These are phyloP conservation scores for Entomortierella lignicola DNA, from an alignment of 192 early-diverging fungal genomes.

Conservation along the genomic window DNA sequence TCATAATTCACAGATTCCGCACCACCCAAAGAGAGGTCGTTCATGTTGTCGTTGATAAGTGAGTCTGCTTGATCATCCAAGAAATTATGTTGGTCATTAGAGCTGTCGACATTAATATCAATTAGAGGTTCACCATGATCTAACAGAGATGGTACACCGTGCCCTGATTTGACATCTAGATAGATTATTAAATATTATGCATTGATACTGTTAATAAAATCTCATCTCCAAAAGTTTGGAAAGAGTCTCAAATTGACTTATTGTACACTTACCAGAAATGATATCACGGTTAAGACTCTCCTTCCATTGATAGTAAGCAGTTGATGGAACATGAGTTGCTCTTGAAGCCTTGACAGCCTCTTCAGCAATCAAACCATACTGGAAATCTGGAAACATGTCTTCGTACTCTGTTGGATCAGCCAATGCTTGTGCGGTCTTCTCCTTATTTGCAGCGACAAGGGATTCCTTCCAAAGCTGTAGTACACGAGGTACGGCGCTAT, in stretches of 20 bases:
- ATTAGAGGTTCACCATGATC: not conserved
- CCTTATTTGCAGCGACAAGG: slow-evolving; percentile 75
- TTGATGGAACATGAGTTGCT: slow-evolving; percentile 55
- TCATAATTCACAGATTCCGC: slow-evolving; percentile 65
- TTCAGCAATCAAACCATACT: slow-evolving; percentile 67
- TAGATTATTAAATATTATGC: too few relatives aligned
- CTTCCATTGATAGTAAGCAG: slow-evolving; percentile 69
- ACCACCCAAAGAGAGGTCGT: slow-evolving; percentile 76
- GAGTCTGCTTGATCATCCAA: slow-evolving; percentile 24
- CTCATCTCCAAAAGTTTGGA: too few relatives aligned
- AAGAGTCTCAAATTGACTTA: too few relatives aligned
- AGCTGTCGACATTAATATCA: slow-evolving; percentile 10
- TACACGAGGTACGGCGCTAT: slow-evolving; percentile 70
- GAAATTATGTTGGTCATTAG: not conserved
- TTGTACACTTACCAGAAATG: slow-evolving; percentile 65
- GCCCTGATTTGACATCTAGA: slow-evolving; percentile 32
- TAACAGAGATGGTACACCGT: slow-evolving; percentile 16
- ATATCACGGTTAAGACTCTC: slow-evolving; percentile 71
- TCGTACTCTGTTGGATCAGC: slow-evolving; percentile 86
- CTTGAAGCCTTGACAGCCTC: slow-evolving; percentile 55
- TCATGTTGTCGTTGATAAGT: slow-evolving; percentile 64
- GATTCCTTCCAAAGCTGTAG: slow-evolving; percentile 85
- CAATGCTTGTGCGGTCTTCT: slow-evolving; percentile 88
- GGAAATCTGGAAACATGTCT: slow-evolving; percentile 90
- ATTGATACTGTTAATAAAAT: too few relatives aligned